phyloP scores from a whole-genome alignment of 2,329 filamentous ascomycete species.

The Epichloe elymi region DNA sequence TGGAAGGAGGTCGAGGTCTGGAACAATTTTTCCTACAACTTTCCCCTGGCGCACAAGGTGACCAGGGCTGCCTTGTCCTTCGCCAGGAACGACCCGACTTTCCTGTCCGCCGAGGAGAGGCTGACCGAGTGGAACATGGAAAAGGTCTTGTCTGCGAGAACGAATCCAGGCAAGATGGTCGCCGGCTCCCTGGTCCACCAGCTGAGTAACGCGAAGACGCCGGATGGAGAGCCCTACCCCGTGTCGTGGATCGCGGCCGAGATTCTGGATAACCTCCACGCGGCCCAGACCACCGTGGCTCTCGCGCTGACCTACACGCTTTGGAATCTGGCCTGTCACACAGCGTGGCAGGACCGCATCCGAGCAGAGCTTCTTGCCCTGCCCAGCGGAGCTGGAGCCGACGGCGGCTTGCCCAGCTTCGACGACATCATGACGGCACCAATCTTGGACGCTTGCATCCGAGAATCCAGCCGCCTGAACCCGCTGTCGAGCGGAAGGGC shows the following conservation, averaged over 20 bases:
- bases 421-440: constrained; percentile 1
- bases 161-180: neutral
- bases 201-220: constrained; percentile 2
- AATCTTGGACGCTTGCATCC: constrained; percentile 2
- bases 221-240: neutral
- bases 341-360: constrained; percentile 1
- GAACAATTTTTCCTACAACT: constrained; percentile 3
- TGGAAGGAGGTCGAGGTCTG: constrained; percentile 4
- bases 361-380: constrained; percentile 1
- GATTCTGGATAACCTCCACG: constrained; percentile 5
- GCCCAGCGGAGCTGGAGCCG: neutral
- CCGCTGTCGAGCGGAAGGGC: constrained; percentile 4
- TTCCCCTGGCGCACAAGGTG: neutral
- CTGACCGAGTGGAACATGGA: constrained; percentile 4
- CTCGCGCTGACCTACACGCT: constrained; percentile 2
- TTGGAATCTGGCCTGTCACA: constrained; percentile 3
- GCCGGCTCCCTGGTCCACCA: constrained; percentile 1
- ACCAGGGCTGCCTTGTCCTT: neutral
- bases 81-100: neutral
- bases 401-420: constrained; percentile 1
- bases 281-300: constrained; percentile 3
- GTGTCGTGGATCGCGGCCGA: constrained; percentile 2
- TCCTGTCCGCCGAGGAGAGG: constrained; percentile 4
- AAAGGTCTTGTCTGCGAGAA: neutral
- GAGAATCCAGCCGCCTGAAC: constrained; percentile 1